Evolutionary conservation across 1,139 yeast species (phyloP).

Genomic region (Magnusiomyces ingens): DNA sequence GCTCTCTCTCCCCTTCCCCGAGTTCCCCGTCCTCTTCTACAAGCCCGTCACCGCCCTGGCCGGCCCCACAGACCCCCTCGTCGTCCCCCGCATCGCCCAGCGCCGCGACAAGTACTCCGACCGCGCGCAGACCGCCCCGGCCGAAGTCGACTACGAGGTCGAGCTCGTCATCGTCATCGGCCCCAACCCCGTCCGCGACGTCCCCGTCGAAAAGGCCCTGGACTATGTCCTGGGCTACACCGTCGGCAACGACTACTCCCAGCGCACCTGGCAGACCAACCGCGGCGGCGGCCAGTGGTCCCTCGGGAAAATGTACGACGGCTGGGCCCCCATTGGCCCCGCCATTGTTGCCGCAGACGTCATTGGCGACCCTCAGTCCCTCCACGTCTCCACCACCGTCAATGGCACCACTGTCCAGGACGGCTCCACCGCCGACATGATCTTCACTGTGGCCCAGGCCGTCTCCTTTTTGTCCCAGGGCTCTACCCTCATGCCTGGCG

Average conservation of each 20-base stretch:
- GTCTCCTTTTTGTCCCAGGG: slow-evolving; percentile 47
- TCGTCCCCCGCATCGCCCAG: slow-evolving; percentile 42
- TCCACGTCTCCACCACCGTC: slow-evolving; percentile 36
- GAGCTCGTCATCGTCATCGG: slow-evolving; percentile 51
- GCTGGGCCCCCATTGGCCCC: slow-evolving; percentile 51
- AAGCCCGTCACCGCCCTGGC: slow-evolving; percentile 40
- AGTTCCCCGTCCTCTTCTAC: slow-evolving; percentile 44
- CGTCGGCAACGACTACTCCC: slow-evolving; percentile 50
- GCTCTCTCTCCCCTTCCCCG: slow-evolving; percentile 32
- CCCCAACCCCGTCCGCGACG: slow-evolving; percentile 39
- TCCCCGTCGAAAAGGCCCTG: slow-evolving; percentile 39
- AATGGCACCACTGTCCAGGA: slow-evolving; percentile 43
- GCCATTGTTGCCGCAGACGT: slow-evolving; percentile 39
- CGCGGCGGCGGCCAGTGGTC: slow-evolving; percentile 47
- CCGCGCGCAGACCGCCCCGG: neutral
- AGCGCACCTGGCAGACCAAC: slow-evolving; percentile 45
- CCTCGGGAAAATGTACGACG: slow-evolving; percentile 47
- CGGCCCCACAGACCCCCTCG: slow-evolving; percentile 38
- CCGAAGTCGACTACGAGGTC: slow-evolving; percentile 45
- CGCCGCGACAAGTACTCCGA: neutral
- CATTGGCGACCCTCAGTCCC: slow-evolving; percentile 31
- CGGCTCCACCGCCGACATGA: slow-evolving; percentile 43
- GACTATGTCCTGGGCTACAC: slow-evolving; percentile 46
- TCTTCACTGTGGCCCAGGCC: slow-evolving; percentile 42
- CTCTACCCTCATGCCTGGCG: slow-evolving; percentile 45